Evolutionary conservation across 306 rosid species (phyloP).

Genomic region (Castanospermum australe): DNA sequence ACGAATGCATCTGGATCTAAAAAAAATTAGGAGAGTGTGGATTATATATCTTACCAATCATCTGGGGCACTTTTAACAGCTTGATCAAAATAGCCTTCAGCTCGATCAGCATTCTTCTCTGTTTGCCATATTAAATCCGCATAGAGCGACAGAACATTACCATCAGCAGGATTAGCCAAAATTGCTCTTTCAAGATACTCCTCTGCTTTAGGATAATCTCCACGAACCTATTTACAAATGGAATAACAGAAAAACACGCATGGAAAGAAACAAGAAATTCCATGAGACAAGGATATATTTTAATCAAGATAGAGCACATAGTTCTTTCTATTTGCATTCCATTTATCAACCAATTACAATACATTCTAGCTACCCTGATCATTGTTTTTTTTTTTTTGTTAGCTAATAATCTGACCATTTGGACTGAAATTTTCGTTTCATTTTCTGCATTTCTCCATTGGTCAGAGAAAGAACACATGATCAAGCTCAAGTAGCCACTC

Average conservation of each 20-base stretch:
- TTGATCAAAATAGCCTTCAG: constrained; percentile 71
- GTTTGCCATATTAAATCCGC: constrained; percentile 76
- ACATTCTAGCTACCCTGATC: background rate
- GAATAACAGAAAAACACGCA: background rate
- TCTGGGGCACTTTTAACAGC: constrained; percentile 72
- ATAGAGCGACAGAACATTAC: constrained; percentile 49
- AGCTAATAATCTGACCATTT: background rate
- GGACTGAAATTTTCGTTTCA: background rate
- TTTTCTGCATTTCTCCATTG: background rate
- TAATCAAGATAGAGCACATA: background rate
- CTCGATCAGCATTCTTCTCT: constrained; percentile 63
- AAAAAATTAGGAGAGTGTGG: background rate
- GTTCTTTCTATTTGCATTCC: background rate
- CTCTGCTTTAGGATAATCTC: constrained; percentile 72
- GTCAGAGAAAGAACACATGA: background rate
- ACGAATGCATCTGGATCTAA: background rate
- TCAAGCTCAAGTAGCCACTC: background rate
- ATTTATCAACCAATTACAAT: background rate
- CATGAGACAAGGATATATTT: background rate
- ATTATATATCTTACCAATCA: constrained; percentile 58
- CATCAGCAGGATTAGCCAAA: constrained; percentile 66
- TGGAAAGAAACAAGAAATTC: background rate
- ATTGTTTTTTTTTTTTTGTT: background rate
- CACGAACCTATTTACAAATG: constrained; percentile 57
- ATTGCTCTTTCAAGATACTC: constrained; percentile 82